Conservation (phyloP, 805 yeast species). For the Cyberlindnera meyerae region DNA sequence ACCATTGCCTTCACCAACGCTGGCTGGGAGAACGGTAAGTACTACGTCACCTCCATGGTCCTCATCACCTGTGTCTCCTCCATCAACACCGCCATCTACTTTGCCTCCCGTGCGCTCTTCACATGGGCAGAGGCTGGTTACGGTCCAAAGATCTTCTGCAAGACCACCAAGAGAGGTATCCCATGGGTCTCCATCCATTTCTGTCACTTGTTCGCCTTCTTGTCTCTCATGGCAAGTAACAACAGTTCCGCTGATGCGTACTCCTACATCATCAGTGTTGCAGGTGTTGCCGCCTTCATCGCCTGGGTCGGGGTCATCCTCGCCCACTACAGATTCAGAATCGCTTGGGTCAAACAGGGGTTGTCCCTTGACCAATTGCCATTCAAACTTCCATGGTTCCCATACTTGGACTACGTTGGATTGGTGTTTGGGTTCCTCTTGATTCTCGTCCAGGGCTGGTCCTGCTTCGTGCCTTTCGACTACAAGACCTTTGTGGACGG, state of each 20-base stretch:
- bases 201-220: constrained; percentile 55
- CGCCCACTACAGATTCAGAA: constrained; percentile 64
- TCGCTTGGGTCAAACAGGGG: constrained; percentile 53
- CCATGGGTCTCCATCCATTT: constrained; percentile 56
- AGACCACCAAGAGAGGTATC: constrained; percentile 54
- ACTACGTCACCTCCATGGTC: constrained; percentile 65
- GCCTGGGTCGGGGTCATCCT: constrained; percentile 63
- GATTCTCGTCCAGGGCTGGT: constrained; percentile 46
- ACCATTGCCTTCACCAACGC: constrained; percentile 63
- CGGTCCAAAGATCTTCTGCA: constrained; percentile 52
- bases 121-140: constrained; percentile 57
- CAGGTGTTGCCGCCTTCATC: constrained; percentile 70
- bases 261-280: constrained; percentile 64
- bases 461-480: constrained; percentile 43
- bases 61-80: constrained; percentile 63
- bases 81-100: constrained; percentile 62
- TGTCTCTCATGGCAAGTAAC: constrained; percentile 49
- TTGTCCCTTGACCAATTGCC: constrained; percentile 63
- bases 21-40: constrained; percentile 61
- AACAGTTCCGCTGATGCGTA: constrained; percentile 57
- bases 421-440: constrained; percentile 34
- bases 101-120: constrained; percentile 64
- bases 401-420: constrained; percentile 36
- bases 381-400: constrained; percentile 56
- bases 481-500: constrained; percentile 53